These are phyloP conservation scores for Byssochlamys sp. DNA, from an alignment of 2,329 filamentous ascomycete species.

Conservation along the genomic window DNA sequence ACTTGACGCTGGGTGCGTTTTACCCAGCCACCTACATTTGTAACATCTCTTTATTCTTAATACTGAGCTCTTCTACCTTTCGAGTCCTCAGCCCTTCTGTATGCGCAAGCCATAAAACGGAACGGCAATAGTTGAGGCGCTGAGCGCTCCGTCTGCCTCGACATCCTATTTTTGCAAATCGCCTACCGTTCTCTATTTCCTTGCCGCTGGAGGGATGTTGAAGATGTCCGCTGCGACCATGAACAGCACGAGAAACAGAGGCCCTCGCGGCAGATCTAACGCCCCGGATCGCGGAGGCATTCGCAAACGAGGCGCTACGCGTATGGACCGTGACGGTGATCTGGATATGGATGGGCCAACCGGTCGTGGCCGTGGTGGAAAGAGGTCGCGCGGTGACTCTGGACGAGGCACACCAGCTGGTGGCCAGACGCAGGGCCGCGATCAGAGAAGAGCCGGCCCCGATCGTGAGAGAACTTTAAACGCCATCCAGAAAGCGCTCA, in stretches of 20 bases:
- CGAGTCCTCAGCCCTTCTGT: not conserved
- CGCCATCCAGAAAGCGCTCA: constrained; percentile 28
- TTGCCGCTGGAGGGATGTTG: constrained; percentile 8
- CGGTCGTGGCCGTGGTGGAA: constrained; percentile 24
- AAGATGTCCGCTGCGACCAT: constrained; percentile 7
- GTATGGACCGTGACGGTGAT: constrained; percentile 53
- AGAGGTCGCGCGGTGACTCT: constrained; percentile 23
- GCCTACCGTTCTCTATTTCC: not conserved
- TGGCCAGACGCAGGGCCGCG: constrained; percentile 16
- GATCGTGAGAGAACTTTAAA: constrained; percentile 21
- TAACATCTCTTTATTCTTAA: not conserved
- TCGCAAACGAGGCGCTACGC: constrained; percentile 38
- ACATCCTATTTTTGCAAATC: not conserved
- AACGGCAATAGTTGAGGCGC: not conserved
- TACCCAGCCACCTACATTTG: not conserved
- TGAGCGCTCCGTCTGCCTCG: not conserved
- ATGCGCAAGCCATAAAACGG: not conserved
- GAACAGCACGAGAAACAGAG: constrained; percentile 24
- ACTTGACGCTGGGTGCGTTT: not conserved
- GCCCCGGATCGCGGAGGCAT: constrained; percentile 40
- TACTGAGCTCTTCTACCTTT: not conserved
- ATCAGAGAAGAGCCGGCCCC: constrained; percentile 8
- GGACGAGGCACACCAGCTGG: constrained; percentile 14
- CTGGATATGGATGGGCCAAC: constrained; percentile 47
- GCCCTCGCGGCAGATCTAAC: constrained; percentile 19